These are phyloP conservation scores for Eimeria zaria DNA, from an alignment of 169 alveolate species.

Conservation along the genomic window DNA sequence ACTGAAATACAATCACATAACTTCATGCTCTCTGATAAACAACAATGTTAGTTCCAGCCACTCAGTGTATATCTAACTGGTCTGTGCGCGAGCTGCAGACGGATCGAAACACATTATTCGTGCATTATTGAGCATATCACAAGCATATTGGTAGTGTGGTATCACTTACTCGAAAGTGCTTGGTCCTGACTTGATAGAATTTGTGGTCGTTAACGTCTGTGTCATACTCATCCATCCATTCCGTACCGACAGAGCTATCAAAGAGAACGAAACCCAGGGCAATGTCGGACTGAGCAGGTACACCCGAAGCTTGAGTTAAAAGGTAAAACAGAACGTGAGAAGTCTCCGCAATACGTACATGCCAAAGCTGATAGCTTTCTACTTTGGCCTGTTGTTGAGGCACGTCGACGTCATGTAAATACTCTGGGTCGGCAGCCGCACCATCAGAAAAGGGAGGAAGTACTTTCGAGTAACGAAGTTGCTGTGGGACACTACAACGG, in stretches of 20 bases:
- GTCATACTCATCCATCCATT: conserved; percentile 81
- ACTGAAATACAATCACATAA: background rate
- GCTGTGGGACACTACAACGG: conserved; percentile 85
- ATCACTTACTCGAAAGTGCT: conserved; percentile 71
- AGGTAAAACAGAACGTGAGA: background rate
- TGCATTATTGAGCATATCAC: background rate
- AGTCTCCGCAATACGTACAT: background rate
- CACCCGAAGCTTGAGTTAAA: background rate
- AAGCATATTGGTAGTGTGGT: background rate
- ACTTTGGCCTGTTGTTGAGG: background rate
- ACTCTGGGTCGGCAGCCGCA: background rate
- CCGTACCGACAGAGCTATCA: conserved; percentile 80
- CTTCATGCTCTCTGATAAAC: background rate
- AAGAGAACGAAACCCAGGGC: conserved; percentile 83
- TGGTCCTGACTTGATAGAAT: conserved; percentile 70
- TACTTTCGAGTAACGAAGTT: conserved; percentile 82
- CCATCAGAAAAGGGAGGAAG: conserved; percentile 82
- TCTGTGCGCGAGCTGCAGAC: background rate
- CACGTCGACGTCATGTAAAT: background rate
- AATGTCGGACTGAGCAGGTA: conserved; percentile 58
- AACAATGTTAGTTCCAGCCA: background rate
- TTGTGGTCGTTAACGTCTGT: conserved; percentile 80
- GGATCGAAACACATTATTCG: background rate
- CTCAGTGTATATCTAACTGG: background rate
- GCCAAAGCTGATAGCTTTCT: background rate